Base-by-base conservation (phyloP, 2,329 filamentous ascomycete species). In the Scedosporium dehoogii region DNA sequence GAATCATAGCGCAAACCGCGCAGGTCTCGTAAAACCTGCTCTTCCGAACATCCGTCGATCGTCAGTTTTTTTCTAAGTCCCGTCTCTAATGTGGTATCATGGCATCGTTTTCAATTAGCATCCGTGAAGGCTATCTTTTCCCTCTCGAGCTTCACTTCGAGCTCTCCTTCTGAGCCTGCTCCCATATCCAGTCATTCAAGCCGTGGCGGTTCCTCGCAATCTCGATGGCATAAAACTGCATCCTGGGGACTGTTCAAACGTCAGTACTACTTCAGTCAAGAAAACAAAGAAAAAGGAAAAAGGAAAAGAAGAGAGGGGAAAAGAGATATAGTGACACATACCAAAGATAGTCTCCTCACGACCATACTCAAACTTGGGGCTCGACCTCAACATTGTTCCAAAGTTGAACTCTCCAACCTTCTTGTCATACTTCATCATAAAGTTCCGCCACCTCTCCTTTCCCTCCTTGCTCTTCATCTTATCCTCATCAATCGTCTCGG, bases 401-500 rank as follows among this genome's bases (percentile, higher is more conserved):
- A 97, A 99, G 80, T 97, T 99, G 81, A 87, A 99, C 76, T 99
- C 96, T 66, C 94, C 89, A n/a, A 99, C 81, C 76, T 85, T 93
- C 76, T 96, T 92, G 78, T 97, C 92, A 74, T 97, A 99, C 65
- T 82, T 80, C 82, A 89, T 92, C 84, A 97, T 89, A 78, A 97
- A 99, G 67, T 89, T 90, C 70, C 94, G 86, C 94, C 94, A 99
- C 73, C 84, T 84, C 77, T 96, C 91, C 81, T 99, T 99, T 73
- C 93, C 93, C 14, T 80, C 77, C 79, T 96, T 96, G 83, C 91
- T 97, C 87, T 99, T 99, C 93, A 99, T 97, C 69, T 90, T 82
- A 68, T 96, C 88, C 78, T 99, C 94, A 73, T 96, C 76, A 67
- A 99, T 88, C 10, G 89, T 89, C 51, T 78, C 85, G 18, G 86